phyloP scores from a whole-genome alignment of 768 basidiomycete species.

The Artomyces pyxidatus region DNA sequence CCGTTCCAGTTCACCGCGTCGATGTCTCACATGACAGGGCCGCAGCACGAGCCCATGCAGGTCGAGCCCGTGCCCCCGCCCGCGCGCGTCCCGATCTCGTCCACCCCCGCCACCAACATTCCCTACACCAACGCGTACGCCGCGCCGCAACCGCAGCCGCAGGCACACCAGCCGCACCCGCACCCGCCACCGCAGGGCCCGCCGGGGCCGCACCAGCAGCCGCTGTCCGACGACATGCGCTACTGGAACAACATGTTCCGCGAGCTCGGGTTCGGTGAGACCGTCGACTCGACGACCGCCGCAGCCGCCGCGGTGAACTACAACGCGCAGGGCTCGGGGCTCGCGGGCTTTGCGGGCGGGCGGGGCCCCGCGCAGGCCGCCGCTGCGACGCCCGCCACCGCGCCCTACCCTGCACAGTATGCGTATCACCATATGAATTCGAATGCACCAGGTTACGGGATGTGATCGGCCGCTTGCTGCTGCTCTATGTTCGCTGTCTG shows the following conservation, averaged over 20 bases:
- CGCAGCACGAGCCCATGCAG: slow-evolving; percentile 11
- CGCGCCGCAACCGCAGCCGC: not conserved
- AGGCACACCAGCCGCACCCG: not conserved
- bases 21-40: slow-evolving; percentile 1
- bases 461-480: no score
- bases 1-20: not conserved
- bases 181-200: slow-evolving; percentile 3
- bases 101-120: no score
- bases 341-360: slow-evolving; percentile 2
- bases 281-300: slow-evolving; percentile 18
- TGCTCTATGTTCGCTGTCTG: no score
- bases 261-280: slow-evolving; percentile 58
- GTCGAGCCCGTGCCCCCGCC: slow-evolving; percentile 3
- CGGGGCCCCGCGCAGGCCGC: not conserved
- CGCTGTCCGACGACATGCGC: slow-evolving; percentile 42
- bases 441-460: slow-evolving; percentile 12
- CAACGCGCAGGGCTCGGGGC: slow-evolving; percentile 11
- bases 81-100: not conserved
- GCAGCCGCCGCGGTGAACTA: no score
- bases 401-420: slow-evolving; percentile 2
- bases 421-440: slow-evolving; percentile 17
- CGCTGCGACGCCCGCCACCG: not conserved
- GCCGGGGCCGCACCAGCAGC: not conserved
- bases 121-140: not conserved
- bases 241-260: slow-evolving; percentile 74